A percentile compares a stretch with the other conserved stretches of the same genome.
These are phyloP conservation scores for Coemansia sp. DNA, from an alignment of 192 early-diverging fungal species.

Conservation along the genomic window DNA sequence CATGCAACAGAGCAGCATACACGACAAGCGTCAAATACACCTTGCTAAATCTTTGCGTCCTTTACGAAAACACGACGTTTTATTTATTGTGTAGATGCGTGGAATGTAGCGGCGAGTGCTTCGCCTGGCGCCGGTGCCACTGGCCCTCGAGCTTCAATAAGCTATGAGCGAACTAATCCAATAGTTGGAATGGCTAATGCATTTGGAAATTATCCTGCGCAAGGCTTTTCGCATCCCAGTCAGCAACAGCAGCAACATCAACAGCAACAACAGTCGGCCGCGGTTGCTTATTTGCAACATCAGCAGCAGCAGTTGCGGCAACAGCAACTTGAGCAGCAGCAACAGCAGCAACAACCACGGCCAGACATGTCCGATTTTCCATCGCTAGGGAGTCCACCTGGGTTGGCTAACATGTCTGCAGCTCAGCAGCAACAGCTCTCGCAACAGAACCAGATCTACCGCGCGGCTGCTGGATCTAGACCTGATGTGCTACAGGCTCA, in stretches of 20 bases:
- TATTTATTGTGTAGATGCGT: conserved; percentile 31
- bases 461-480: conserved; percentile 35
- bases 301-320: conserved; percentile 1
- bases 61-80: not conserved
- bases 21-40: not conserved
- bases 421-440: conserved; percentile 27
- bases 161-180: conserved; percentile 36
- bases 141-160: conserved; percentile 35
- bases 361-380: conserved; percentile 55
- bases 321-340: conserved; percentile 21
- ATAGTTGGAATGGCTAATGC: conserved; percentile 19
- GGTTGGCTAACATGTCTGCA: conserved; percentile 22
- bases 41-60: not conserved
- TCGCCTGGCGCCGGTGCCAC: conserved; percentile 13
- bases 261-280: conserved; percentile 12
- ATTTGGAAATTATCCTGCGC: conserved; percentile 37
- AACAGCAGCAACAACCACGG: conserved; percentile 33
- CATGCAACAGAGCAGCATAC: not conserved
- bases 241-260: conserved; percentile 16
- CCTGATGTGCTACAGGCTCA: conserved; percentile 20
- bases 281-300: conserved; percentile 9
- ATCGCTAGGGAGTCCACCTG: conserved; percentile 48
- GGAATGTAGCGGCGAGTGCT: conserved; percentile 30
- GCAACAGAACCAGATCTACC: conserved; percentile 33
- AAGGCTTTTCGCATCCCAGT: conserved; percentile 33